phyloP scores from a whole-genome alignment of 179 eudicot genomes.

The Vitellaria paradoxa region DNA sequence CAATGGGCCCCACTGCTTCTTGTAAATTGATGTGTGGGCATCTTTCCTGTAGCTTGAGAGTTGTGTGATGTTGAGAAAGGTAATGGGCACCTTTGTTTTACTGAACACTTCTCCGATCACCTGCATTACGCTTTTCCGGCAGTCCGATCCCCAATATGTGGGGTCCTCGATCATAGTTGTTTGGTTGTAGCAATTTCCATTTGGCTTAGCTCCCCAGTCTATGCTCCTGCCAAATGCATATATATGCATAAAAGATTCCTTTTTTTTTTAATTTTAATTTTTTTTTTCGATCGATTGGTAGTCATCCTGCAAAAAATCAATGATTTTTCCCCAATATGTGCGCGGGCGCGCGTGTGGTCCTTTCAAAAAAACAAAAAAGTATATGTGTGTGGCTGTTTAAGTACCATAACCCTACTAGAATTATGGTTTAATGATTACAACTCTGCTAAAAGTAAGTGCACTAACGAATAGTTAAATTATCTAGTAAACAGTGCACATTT shows the following conservation, averaged over 20 bases:
- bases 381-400: background rate
- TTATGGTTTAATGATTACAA: too few relatives aligned
- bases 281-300: background rate
- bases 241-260: background rate
- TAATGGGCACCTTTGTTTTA: constrained; percentile 53
- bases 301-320: too few relatives aligned
- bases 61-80: constrained; percentile 77
- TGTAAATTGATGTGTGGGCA: constrained; percentile 87
- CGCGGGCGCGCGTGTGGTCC: too few relatives aligned
- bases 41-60: constrained; percentile 70
- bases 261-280: too few relatives aligned
- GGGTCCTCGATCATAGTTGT: constrained; percentile 62
- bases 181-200: constrained; percentile 76
- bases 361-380: too few relatives aligned
- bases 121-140: constrained; percentile 60
- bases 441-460: too few relatives aligned
- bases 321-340: too few relatives aligned
- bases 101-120: constrained; percentile 58
- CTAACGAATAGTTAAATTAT: too few relatives aligned
- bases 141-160: constrained; percentile 71
- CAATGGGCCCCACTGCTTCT: constrained; percentile 72
- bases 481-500: too few relatives aligned
- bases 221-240: constrained; percentile 43
- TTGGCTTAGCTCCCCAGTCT: constrained; percentile 75
- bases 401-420: background rate